These are phyloP conservation scores for Echeveria elegans DNA, from an alignment of 164 flowering plant species.

Conservation along the genomic window DNA sequence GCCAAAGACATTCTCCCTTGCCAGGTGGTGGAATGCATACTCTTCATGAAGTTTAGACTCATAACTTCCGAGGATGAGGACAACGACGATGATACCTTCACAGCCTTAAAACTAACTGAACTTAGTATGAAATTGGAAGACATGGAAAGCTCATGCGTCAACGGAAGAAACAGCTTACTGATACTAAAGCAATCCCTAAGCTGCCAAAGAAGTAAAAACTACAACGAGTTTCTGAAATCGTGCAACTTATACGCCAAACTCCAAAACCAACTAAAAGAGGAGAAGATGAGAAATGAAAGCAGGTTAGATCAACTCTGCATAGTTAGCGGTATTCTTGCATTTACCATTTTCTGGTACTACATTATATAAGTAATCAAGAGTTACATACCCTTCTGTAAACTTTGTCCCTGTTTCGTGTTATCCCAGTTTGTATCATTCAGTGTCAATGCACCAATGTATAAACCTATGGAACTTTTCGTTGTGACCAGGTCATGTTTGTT, in stretches of 20 bases:
- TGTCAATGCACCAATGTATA: too few relatives aligned
- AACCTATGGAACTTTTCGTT: too few relatives aligned
- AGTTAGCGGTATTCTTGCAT: constrained; percentile 65
- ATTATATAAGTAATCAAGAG: constrained; percentile 35
- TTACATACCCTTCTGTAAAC: too few relatives aligned
- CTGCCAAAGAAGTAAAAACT: constrained; percentile 70
- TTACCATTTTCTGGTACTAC: constrained; percentile 57
- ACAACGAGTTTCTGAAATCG: constrained; percentile 67
- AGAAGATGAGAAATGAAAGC: constrained; percentile 85
- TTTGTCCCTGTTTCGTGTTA: too few relatives aligned
- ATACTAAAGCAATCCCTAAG: constrained; percentile 70
- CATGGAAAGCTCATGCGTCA: constrained; percentile 82
- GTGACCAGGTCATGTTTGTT: too few relatives aligned
- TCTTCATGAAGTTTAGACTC: constrained; percentile 57
- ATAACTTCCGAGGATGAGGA: constrained; percentile 21
- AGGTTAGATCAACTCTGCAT: constrained; percentile 66
- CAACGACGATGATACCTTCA: constrained; percentile 31
- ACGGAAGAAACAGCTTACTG: constrained; percentile 79
- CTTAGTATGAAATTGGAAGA: constrained; percentile 89
- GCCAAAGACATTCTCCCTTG: constrained; percentile 84
- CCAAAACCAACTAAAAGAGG: constrained; percentile 71
- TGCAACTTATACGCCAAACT: constrained; percentile 66
- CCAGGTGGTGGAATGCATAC: constrained; percentile 70
- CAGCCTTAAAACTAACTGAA: constrained; percentile 60
- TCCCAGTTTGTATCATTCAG: too few relatives aligned